Evolutionary conservation across 495 filamentous ascomycete genomes (phyloP), one percentile per base, ranked within the genome.

Genomic region (Lophiotrema nucula): DNA sequence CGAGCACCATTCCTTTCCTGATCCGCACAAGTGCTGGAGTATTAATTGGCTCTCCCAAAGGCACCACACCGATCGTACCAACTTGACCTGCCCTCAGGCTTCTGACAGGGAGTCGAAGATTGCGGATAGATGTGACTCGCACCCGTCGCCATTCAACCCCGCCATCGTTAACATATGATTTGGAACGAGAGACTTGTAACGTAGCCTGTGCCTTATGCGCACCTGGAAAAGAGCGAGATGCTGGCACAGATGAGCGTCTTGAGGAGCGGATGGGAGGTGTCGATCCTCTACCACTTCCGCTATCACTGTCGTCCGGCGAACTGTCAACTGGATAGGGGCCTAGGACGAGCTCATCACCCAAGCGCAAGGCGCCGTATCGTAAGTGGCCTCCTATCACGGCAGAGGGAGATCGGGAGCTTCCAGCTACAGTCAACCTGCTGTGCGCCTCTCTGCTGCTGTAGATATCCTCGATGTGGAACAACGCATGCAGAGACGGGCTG

Each of bases 401-500:
- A 22, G 82, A 41, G n/a, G n/a, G n/a, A n/a, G n/a, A n/a, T n/a
- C n/a, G n/a, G n/a, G n/a, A n/a, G n/a, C n/a, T n/a, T n/a, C n/a
- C n/a, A n/a, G n/a, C n/a, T n/a, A n/a, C n/a, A n/a, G n/a, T n/a
- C n/a, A n/a, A n/a, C 74, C 75, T n/a, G 70, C 53, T 58, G 79
- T 61, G 1, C 61, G 67, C 37, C 47, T 77, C 77, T 19, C 16
- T 24, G 19, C 45, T 56, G 49, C 47, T 56, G 52, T 87, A 89
- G 3, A 87, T 82, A 56, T 97, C 93, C 67, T 97, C 93, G 19
- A 97, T 81, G 67, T 96, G 89, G 63, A 96, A 97, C 1, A 96
- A 64, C 1, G 47, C 41, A 15, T 19, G 46, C 8, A 47, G 37
- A 26, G 43, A 13, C 43, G 15, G 31, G 15, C 31, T 15, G 73